phyloP scores from a whole-genome alignment of 257 asterid species.

The Plantago elongata region DNA sequence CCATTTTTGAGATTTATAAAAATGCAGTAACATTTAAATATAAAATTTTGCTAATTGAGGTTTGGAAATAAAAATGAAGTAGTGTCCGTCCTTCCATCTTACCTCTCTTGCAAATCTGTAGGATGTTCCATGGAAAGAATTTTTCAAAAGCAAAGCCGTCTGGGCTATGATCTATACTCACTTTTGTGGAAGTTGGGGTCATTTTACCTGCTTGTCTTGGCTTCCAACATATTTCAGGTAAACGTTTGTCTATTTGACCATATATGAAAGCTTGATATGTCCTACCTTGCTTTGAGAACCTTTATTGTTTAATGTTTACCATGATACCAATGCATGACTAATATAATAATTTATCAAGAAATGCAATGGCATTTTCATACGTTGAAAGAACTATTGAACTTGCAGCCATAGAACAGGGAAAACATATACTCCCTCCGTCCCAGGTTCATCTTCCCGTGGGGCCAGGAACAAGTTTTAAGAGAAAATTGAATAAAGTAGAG shows the following conservation, averaged over 20 bases:
- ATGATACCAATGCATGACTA: neutral
- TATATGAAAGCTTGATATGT: too few species aligned
- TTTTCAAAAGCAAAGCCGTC: slow-evolving; percentile 81
- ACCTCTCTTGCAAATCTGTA: slow-evolving; percentile 30
- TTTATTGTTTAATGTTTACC: slow-evolving; percentile 8
- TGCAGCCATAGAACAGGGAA: neutral
- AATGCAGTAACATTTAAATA: neutral
- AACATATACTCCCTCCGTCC: neutral
- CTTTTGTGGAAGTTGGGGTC: slow-evolving; percentile 99
- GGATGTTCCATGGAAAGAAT: slow-evolving; percentile 95
- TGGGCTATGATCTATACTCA: slow-evolving; percentile 99
- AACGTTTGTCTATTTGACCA: slow-evolving; percentile 3
- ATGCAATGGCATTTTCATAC: neutral
- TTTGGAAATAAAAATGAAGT: slow-evolving; percentile 7
- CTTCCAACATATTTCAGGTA: slow-evolving; percentile 98
- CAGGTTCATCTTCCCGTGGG: too few species aligned
- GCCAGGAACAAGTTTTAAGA: too few species aligned
- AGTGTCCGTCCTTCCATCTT: slow-evolving; percentile 9
- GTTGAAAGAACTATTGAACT: slow-evolving; percentile 11
- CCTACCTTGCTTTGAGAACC: neutral
- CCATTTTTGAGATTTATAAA: slow-evolving; percentile 4
- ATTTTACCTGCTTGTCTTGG: slow-evolving; percentile 90
- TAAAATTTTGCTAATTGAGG: slow-evolving; percentile 2
- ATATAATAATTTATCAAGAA: neutral
- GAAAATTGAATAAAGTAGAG: too few species aligned